Base-by-base conservation (phyloP, 2,329 filamentous ascomycete species). In the Lachnellula occidentalis region DNA sequence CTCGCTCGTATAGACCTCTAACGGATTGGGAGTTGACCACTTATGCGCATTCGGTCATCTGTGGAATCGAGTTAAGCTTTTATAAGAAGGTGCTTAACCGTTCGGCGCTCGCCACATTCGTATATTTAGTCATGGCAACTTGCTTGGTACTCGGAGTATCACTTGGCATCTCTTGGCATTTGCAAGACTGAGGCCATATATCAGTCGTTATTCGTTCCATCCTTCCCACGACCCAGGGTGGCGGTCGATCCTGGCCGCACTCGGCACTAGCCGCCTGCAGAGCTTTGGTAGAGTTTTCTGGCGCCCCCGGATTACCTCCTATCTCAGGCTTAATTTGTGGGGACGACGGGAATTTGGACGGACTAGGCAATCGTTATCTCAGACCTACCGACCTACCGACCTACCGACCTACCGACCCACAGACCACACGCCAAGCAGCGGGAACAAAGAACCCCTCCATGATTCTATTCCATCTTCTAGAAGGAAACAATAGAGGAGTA, bases 191-290 rank as follows among this genome's bases (percentile, higher is more conserved):
- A 15, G 15, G 3, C 36, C 15, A 39, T 15, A 39, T n/a, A 39
- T 15, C n/a, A 17, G 36, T 9, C 14, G 5, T 39, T 17, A 39
- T 39, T 39, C 36, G 36, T 39, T 39, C 27, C 5, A 17, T 17
- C 7, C 15, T 55, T 22, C 36, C 42, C 51, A 53, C 19, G 43
- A 51, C 51, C 12, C 34, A 19, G 41, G 50, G 50, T 53, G 17
- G 34, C 17, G 43, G 51, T 41, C 42, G 55, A 57, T 57, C 55
- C 36, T 50, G 37, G 54, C 54, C 42, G 54, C 37, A 50, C 43
- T 48, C 55, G 55, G 46, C 55, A 17, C 34, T 43, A 48, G 27
- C 34, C n/a, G 27, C 19, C 22, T 9, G n/a, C n/a, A 31, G 34
- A 12, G 47, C 21, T 24, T 37, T 27, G 17, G 14, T 15, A 4